A percentile compares a stretch with the other conserved stretches of the same genome.
These are phyloP conservation scores for Aurinia saxatilis DNA, from an alignment of 345 rosid genomes.

Conservation along the genomic window DNA sequence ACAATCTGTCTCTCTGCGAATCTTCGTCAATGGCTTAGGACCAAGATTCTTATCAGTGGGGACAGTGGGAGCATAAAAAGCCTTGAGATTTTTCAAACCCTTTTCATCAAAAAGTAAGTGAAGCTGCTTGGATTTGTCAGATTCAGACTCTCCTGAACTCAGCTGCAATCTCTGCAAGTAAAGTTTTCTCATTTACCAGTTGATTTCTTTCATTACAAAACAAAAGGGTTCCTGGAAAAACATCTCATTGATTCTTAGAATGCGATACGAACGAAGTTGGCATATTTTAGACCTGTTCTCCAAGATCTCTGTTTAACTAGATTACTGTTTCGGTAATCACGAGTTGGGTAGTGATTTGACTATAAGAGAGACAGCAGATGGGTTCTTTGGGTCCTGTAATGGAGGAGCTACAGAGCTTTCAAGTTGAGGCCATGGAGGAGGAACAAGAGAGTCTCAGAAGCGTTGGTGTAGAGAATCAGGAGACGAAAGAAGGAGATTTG, in stretches of 20 bases:
- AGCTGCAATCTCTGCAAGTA: too few relatives aligned
- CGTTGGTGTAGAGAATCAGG: slow-evolving; percentile 31
- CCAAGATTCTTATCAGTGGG: background rate
- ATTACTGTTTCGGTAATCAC: background rate
- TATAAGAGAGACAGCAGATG: slow-evolving; percentile 14
- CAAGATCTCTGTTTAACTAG: background rate
- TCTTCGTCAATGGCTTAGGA: slow-evolving; percentile 18
- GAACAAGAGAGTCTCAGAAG: slow-evolving; percentile 29
- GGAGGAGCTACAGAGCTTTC: slow-evolving; percentile 33
- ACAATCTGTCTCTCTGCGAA: too few relatives aligned
- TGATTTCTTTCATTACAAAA: too few relatives aligned
- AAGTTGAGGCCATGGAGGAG: slow-evolving; percentile 3
- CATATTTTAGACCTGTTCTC: slow-evolving; percentile 1
- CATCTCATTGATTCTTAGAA: too few relatives aligned
- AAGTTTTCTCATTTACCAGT: too few relatives aligned
- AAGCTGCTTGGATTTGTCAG: slow-evolving; percentile 5
- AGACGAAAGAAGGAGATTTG: slow-evolving; percentile 12
- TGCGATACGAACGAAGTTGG: background rate
- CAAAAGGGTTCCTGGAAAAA: too few relatives aligned
- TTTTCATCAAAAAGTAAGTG: background rate
- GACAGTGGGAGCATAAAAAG: background rate
- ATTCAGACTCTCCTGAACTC: slow-evolving; percentile 3
- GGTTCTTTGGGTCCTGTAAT: slow-evolving; percentile 25
- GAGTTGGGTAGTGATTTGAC: background rate
- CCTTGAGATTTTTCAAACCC: background rate